Base-by-base conservation (phyloP, 2,329 filamentous ascomycete genomes). In the Malbranchea zuffiana region DNA sequence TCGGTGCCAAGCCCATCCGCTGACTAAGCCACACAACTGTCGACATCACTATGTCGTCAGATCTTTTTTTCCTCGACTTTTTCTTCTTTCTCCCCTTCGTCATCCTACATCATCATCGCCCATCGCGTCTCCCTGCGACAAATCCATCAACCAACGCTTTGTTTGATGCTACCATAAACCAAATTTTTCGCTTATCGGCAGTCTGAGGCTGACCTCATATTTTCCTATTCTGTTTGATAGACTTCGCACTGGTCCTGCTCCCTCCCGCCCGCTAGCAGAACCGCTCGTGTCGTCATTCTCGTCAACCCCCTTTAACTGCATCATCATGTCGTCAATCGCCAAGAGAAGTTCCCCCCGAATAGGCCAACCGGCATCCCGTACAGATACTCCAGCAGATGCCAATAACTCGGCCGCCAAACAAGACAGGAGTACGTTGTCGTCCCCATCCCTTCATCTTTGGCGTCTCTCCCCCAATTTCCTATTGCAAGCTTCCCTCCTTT, bases 351-450 rank as follows among this genome's bases (percentile, higher is more conserved):
- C 61, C 32, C 53, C 54, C 34, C 45, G 51, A 47, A 36, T 45
- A 47, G 44, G 32, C 43, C 48, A 50, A 45, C 45, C 54, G 35
- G 48, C 41, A 33, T 50, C 46, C 43, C 53, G 51, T 42, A 58
- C 56, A 40, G 52, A 60, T 38, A 57, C 60, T 35, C 53, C 60
- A 47, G 63, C 65, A 59, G 63, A 66, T 45, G 51, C 55, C 38
- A 63, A 63, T 47, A 63, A 60, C 45, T 52, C 51, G 37, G 46
- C 46, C 20, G 39, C 56, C 37, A 56, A 63, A 40, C 49, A 51
- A 47, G 59, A 63, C 56, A 59, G n/a, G n/a, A n/a, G 63, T 66
- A 47, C 44, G 58, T 39, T 39, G 35, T 29, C 34, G 19, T 41
- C 32, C 25, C 34, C 33, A 32, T 30, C 30, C 40, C 41, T 44